phyloP scores from a whole-genome alignment of 2,329 filamentous ascomycete genomes.

The Akanthomyces muscarius region DNA sequence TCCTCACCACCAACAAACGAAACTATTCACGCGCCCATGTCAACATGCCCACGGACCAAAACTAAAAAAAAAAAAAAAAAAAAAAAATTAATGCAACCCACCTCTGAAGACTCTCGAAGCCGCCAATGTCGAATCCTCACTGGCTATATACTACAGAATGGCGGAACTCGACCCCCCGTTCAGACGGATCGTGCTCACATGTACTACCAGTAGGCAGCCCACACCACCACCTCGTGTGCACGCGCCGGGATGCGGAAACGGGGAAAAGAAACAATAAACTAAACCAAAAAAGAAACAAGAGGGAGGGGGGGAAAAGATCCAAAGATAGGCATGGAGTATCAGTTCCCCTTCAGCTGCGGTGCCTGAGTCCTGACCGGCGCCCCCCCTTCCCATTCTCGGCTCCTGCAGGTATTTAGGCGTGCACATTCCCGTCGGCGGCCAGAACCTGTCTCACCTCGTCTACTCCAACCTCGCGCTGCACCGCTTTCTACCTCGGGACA shows the following conservation, averaged over 20 bases:
- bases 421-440: conserved; percentile 18
- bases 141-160: not conserved
- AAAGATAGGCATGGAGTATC: not conserved
- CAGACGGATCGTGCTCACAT: no score
- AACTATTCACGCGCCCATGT: not conserved
- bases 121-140: not conserved
- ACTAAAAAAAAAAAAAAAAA: no score
- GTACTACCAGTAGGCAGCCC: no score
- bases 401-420: conserved; percentile 21
- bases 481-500: not conserved
- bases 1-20: not conserved
- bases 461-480: conserved; percentile 11
- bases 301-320: not conserved
- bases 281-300: not conserved
- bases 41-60: not conserved
- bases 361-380: not conserved
- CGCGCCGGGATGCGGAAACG: not conserved
- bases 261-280: not conserved
- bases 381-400: not conserved
- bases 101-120: not conserved
- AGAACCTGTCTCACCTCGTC: conserved; percentile 14
- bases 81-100: not conserved
- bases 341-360: not conserved
- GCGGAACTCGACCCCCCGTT: no score
- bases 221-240: not conserved